A percentile compares a stretch with the other conserved stretches of the same genome.
phyloP scores from a whole-genome alignment of 129 eudicot species.

The Centaurea solstitialis region DNA sequence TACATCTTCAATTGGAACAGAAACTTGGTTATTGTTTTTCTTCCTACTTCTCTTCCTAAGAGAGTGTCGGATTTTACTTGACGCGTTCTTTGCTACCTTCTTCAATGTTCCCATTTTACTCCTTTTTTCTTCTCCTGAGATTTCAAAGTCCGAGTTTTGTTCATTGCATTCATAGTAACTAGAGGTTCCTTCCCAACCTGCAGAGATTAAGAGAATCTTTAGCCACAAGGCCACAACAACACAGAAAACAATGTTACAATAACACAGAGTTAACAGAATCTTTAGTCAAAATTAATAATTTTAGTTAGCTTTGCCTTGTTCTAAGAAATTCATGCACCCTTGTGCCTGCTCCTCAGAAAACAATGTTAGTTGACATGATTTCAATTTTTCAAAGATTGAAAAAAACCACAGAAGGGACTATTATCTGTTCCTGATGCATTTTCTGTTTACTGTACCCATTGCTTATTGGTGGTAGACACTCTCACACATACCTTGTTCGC shows the following conservation, averaged over 20 bases:
- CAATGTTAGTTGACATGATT: not conserved
- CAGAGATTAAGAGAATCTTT: not conserved
- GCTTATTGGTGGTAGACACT: not conserved
- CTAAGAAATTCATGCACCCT: no score
- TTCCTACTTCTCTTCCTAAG: slow-evolving; percentile 14
- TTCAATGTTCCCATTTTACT: slow-evolving; percentile 36
- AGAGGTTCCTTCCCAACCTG: slow-evolving; percentile 53
- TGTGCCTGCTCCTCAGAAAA: not conserved
- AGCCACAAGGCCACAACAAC: not conserved
- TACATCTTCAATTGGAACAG: slow-evolving; percentile 22
- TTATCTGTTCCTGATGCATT: not conserved
- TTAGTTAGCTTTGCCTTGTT: no score
- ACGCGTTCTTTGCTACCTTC: slow-evolving; percentile 29
- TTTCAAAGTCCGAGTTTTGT: slow-evolving; percentile 38
- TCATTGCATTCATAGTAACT: slow-evolving; percentile 38
- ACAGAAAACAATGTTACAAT: no score
- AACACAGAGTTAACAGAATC: not conserved
- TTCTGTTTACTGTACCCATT: not conserved
- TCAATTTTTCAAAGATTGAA: no score
- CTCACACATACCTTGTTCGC: not conserved
- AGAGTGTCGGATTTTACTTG: slow-evolving; percentile 23
- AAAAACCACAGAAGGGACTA: not conserved
- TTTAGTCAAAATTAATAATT: not conserved
- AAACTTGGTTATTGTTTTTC: slow-evolving; percentile 1
- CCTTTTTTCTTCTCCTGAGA: slow-evolving; percentile 48